phyloP scores from a whole-genome alignment of 1,284 basidiomycete species.

The Stygiomarasmius scandens region DNA sequence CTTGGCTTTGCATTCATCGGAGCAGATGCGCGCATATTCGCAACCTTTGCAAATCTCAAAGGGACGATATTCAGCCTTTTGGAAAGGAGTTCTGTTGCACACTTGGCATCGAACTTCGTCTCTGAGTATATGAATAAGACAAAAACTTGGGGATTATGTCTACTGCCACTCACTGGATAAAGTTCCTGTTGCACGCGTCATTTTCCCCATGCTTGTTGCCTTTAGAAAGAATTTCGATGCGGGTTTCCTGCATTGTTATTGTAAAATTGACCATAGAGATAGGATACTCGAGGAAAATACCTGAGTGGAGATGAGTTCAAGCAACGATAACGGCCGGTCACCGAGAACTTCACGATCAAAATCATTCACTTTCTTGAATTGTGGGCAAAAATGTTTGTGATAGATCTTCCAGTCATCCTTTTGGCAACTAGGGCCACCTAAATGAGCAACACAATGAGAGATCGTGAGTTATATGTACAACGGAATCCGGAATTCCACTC shows the following conservation, averaged over 20 bases:
- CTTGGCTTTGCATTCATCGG: constrained; percentile 6
- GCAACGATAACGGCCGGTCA: not conserved
- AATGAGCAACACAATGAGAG: too few relatives aligned
- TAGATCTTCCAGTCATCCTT: constrained; percentile 7
- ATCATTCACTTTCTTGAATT: constrained; percentile 10
- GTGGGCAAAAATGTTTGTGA: constrained; percentile 7
- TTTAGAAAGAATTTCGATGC: too few relatives aligned
- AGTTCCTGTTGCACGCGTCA: too few relatives aligned
- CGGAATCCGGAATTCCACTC: not conserved
- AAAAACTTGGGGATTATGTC: not conserved
- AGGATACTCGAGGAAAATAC: not conserved
- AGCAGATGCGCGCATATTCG: constrained; percentile 11
- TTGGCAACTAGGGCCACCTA: constrained; percentile 3
- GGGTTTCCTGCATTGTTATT: too few relatives aligned
- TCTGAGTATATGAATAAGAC: too few relatives aligned
- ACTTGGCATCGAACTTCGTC: constrained; percentile 10
- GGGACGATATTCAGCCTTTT: not conserved
- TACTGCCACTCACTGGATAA: too few relatives aligned
- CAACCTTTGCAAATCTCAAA: not conserved
- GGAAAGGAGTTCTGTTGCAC: constrained; percentile 13
- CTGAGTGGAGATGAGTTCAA: not conserved
- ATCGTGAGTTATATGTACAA: too few relatives aligned
- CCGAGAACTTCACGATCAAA: constrained; percentile 4
- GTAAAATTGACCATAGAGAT: too few relatives aligned
- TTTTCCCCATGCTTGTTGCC: too few relatives aligned